Base-by-base conservation (phyloP, 306 rosid genomes). In the Sphenostylis stenocarpa region DNA sequence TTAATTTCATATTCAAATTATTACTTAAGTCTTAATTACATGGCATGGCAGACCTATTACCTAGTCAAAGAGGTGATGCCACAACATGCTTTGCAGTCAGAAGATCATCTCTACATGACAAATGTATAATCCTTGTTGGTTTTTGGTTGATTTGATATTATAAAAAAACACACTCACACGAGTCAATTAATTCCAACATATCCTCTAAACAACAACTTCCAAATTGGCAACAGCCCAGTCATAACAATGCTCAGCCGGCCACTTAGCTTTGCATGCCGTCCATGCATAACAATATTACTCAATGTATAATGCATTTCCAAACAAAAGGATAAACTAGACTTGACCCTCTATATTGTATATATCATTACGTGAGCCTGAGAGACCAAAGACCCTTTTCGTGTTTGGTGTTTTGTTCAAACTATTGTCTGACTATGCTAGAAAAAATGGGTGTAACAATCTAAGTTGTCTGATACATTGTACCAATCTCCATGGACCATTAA, bases 221-320 rank as follows among this genome's bases (percentile, higher is more conserved):
- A 57, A 14, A 28, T 31, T 20, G 38, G 10, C 26, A 77, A 43
- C 1, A 77, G 29, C 1, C 44, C 33, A 33, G 23, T 34, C 53
- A 16, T 2, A 65, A 55, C 44, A 16, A 53, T 21, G 43, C 65
- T 34, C 48, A 41, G 88, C 88, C 81, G 81, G 83, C 88, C 72
- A 34, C 53, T 3, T 39, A 45, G 70, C 34, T 53, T 63, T 47
- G 33, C 49, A 64, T 69, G 86, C 86, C 86, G 88, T 74, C 88
- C 85, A 61, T 51, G 53, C 67, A 60, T 47, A 33, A 53, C 74
- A 41, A 12, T 3, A 28, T 10, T 15, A 66, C 19, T 60, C 39
- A 78, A 45, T 36, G 57, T 10, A 17, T 51, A 20, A 8, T 19
- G 28, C 11, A 2, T 29, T 52, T 31, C 20, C 60, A 28, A 28